These are phyloP conservation scores for Amaranthus hypochondriacus DNA, from an alignment of 148 eudicot species.

Conservation along the genomic window DNA sequence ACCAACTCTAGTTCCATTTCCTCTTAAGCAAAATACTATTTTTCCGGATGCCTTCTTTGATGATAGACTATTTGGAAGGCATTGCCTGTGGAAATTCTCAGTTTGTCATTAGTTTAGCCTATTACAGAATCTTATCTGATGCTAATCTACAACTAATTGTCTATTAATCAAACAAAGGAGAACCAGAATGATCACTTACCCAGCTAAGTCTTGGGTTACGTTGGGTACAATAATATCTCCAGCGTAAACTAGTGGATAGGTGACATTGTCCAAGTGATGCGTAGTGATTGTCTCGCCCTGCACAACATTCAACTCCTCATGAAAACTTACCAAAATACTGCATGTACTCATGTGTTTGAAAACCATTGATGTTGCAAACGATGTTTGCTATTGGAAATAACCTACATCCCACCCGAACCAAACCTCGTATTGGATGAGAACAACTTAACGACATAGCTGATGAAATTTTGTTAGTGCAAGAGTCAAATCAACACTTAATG, in stretches of 20 bases:
- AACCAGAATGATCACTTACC: constrained; percentile 30
- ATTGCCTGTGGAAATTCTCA: constrained; percentile 49
- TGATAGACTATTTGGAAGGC: constrained; percentile 64
- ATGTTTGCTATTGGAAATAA: too few relatives aligned
- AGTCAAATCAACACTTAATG: too few relatives aligned
- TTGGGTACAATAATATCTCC: constrained; percentile 45
- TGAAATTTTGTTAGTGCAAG: too few relatives aligned
- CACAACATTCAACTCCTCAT: constrained; percentile 7
- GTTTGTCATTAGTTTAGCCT: neutral
- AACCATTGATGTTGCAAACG: too few relatives aligned
- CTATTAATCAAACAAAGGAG: neutral
- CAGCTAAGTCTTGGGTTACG: constrained; percentile 39
- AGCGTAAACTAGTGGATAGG: constrained; percentile 69
- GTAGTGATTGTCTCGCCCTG: constrained; percentile 74
- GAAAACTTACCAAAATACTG: neutral
- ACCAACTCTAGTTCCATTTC: constrained; percentile 60
- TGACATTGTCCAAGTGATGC: constrained; percentile 44
- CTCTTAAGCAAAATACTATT: constrained; percentile 74
- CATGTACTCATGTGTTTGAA: too few relatives aligned
- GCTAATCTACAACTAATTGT: neutral
- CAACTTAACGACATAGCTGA: too few relatives aligned
- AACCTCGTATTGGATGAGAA: too few relatives aligned
- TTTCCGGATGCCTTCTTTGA: constrained; percentile 53
- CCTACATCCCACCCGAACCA: too few relatives aligned
- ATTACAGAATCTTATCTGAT: too few relatives aligned